Evolutionary conservation across 1,139 yeast genomes (phyloP).

Genomic region (Meyerozyma sp.): DNA sequence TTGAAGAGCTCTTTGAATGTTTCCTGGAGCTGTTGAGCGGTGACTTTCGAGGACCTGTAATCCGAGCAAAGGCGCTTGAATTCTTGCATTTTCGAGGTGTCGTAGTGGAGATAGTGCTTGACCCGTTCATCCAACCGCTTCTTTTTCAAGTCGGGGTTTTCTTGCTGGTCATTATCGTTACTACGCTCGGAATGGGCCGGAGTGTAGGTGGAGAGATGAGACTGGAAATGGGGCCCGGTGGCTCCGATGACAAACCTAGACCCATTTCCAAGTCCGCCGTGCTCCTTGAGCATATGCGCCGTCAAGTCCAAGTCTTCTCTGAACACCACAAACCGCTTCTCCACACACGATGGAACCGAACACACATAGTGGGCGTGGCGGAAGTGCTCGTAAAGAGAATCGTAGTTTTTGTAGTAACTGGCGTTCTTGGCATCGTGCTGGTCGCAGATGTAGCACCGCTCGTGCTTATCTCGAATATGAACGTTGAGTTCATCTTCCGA

Average conservation of each 20-base stretch:
- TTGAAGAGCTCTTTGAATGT: conserved; percentile 52
- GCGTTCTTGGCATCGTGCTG: conserved; percentile 59
- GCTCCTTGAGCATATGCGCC: conserved; percentile 85
- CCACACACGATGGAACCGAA: conserved; percentile 75
- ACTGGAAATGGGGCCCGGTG: conserved; percentile 46
- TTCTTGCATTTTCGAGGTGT: conserved; percentile 37
- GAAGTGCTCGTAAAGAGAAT: conserved; percentile 71
- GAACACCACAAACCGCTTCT: conserved; percentile 87
- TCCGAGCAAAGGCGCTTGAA: conserved; percentile 48
- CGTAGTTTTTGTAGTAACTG: conserved; percentile 75
- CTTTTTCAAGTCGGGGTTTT: conserved; percentile 48
- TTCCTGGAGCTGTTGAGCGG: conserved; percentile 44
- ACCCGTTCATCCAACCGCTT: conserved; percentile 81
- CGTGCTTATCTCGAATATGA: conserved; percentile 83
- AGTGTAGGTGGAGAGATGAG: conserved; percentile 62
- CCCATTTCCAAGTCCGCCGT: conserved; percentile 52
- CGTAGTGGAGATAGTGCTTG: conserved; percentile 63
- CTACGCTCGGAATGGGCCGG: conserved; percentile 11
- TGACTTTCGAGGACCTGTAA: conserved; percentile 42
- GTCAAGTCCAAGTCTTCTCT: conserved; percentile 80
- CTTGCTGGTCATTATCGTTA: conserved; percentile 8
- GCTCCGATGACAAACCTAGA: conserved; percentile 39
- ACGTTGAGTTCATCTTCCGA: conserved; percentile 82
- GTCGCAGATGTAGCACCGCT: conserved; percentile 87
- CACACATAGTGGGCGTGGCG: conserved; percentile 70